phyloP scores from a whole-genome alignment of 2,329 filamentous ascomycete genomes.

The Fusarium nodosum region DNA sequence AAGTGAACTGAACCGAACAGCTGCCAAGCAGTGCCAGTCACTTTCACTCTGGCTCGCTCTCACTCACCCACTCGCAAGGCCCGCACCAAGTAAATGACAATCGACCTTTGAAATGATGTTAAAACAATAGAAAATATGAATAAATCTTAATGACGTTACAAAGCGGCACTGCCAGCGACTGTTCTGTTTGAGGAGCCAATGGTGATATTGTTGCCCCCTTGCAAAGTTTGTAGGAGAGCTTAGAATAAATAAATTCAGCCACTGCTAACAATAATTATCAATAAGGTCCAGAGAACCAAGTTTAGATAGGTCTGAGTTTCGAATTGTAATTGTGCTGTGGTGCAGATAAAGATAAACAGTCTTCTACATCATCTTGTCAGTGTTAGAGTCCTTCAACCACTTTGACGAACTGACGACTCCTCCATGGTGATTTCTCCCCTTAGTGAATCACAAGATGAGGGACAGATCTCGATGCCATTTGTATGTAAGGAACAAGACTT shows the following conservation, averaged over 20 bases:
- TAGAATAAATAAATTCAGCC: background rate
- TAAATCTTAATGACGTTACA: background rate
- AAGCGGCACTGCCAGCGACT: background rate
- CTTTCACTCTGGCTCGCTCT: background rate
- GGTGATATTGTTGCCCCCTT: background rate
- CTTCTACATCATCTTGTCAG: background rate
- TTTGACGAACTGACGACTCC: constrained; percentile 24
- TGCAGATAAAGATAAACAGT: background rate
- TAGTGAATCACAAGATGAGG: constrained; percentile 31
- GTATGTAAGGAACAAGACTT: background rate
- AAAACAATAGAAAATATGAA: background rate
- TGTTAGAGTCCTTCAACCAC: background rate
- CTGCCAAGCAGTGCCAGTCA: constrained; percentile 20
- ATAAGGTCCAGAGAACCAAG: background rate
- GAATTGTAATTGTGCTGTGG: background rate
- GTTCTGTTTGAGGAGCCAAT: background rate
- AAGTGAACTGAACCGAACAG: constrained; percentile 9
- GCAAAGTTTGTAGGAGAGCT: background rate
- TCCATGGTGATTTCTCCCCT: background rate
- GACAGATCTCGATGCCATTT: constrained; percentile 31
- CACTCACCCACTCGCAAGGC: background rate
- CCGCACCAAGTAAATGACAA: background rate
- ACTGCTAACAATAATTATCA: background rate
- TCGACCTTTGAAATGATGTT: background rate
- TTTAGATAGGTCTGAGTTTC: background rate